A percentile compares a stretch with the other conserved stretches of the same genome.
phyloP scores from a whole-genome alignment of 2,329 filamentous ascomycete genomes.

The Colletotrichum camelliae region DNA sequence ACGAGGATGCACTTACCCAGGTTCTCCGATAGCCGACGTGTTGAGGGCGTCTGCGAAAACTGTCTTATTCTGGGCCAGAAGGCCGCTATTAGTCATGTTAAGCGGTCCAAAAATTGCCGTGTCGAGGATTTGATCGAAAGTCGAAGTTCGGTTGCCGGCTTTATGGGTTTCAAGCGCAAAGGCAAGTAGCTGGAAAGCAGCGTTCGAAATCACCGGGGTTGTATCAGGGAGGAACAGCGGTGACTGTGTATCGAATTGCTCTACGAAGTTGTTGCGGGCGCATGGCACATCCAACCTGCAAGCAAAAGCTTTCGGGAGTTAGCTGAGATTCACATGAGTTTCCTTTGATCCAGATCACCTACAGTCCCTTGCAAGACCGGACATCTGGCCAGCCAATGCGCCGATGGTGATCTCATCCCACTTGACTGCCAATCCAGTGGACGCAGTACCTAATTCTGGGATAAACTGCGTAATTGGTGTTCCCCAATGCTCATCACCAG shows the following conservation, averaged over 20 bases:
- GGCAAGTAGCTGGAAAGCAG: slow-evolving; percentile 29
- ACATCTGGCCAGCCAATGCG: slow-evolving; percentile 26
- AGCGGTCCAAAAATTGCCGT: slow-evolving; percentile 21
- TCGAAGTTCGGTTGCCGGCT: background rate
- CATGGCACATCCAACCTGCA: slow-evolving; percentile 22
- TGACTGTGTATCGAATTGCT: slow-evolving; percentile 4
- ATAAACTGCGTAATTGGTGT: slow-evolving; percentile 32
- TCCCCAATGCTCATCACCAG: slow-evolving; percentile 31
- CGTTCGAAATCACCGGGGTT: slow-evolving; percentile 28
- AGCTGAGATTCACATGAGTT: background rate
- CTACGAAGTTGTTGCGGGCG: slow-evolving; percentile 14
- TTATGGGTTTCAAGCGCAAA: slow-evolving; percentile 20
- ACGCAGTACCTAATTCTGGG: slow-evolving; percentile 25
- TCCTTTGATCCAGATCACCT: background rate
- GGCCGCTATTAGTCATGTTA: slow-evolving; percentile 20
- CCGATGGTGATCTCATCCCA: slow-evolving; percentile 28
- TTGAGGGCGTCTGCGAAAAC: slow-evolving; percentile 21
- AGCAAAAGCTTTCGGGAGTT: background rate
- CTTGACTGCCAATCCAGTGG: background rate
- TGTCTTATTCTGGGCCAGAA: background rate
- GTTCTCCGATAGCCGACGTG: slow-evolving; percentile 20
- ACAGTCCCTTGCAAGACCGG: slow-evolving; percentile 28
- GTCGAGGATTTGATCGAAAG: slow-evolving; percentile 1
- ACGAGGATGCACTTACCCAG: slow-evolving; percentile 11
- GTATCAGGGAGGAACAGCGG: slow-evolving; percentile 28